A percentile compares a stretch with the other conserved stretches of the same genome.
Conservation (phyloP, 805 yeast species). For the Candida ponderosae region DNA sequence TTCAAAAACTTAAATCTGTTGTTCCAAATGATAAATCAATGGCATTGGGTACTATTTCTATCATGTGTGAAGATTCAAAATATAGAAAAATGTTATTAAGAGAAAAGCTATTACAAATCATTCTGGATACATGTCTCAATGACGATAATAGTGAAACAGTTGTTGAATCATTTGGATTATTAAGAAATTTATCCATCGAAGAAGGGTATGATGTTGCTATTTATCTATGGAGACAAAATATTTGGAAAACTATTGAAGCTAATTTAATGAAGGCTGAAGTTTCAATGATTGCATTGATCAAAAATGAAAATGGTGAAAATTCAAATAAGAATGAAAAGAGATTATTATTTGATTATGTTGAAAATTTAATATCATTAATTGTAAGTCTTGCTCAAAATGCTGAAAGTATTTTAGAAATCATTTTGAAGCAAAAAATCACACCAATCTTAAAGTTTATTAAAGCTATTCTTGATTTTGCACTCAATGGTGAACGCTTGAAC, state of each 20-base stretch:
- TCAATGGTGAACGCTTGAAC: conserved; percentile 17
- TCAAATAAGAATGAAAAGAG: conserved; percentile 32
- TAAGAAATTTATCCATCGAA: conserved; percentile 74
- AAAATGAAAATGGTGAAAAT: conserved; percentile 15
- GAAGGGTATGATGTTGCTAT: conserved; percentile 82
- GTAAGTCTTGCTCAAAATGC: conserved; percentile 61
- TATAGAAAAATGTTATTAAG: conserved; percentile 59
- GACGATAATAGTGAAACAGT: conserved; percentile 71
- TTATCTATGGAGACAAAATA: conserved; percentile 68
- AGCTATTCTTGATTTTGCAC: conserved; percentile 20
- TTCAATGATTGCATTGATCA: conserved; percentile 35
- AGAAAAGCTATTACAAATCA: conserved; percentile 58
- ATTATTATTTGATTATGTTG: conserved; percentile 57
- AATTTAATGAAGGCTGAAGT: conserved; percentile 43
- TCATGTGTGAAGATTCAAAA: conserved; percentile 60
- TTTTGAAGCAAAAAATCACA: conserved; percentile 22
- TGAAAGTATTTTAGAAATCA: conserved; percentile 45
- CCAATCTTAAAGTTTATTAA: conserved; percentile 19
- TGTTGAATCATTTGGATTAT: conserved; percentile 71
- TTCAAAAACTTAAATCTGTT: conserved; percentile 53
- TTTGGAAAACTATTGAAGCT: conserved; percentile 54
- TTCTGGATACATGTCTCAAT: conserved; percentile 56
- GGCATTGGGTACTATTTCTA: conserved; percentile 68
- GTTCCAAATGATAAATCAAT: conserved; percentile 67
- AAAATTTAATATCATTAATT: conserved; percentile 62